These are phyloP conservation scores for Lenzites betulinus DNA, from an alignment of 768 basidiomycete genomes.

Conservation along the genomic window DNA sequence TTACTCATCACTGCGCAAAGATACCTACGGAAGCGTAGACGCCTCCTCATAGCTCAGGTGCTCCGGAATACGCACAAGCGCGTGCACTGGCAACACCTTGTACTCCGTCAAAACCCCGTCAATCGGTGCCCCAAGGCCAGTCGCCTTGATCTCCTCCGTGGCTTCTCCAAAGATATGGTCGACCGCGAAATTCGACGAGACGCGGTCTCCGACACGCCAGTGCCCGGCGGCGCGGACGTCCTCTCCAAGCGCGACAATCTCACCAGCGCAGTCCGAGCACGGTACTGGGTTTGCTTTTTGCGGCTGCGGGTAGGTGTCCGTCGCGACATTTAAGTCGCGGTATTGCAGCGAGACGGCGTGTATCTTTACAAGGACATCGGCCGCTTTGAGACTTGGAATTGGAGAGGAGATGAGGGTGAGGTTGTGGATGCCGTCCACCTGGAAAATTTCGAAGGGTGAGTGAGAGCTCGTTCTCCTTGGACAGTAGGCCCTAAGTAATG, in stretches of 20 bases:
- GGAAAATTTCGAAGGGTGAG: conserved; percentile 17
- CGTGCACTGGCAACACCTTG: conserved; percentile 28
- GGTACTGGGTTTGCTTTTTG: conserved; percentile 31
- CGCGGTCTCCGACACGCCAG: conserved; percentile 59
- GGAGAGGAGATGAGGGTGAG: conserved; percentile 30
- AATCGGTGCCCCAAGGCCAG: conserved; percentile 47
- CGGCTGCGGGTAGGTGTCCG: conserved; percentile 42
- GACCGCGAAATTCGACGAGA: conserved; percentile 52
- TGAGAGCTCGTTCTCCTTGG: background rate
- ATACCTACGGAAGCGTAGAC: conserved; percentile 57
- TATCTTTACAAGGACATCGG: conserved; percentile 56
- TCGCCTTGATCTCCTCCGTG: conserved; percentile 35
- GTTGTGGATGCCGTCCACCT: conserved; percentile 28
- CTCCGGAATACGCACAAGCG: conserved; percentile 52
- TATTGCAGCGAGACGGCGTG: conserved; percentile 59
- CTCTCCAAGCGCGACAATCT: conserved; percentile 48
- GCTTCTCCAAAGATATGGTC: conserved; percentile 52
- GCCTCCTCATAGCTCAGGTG: conserved; percentile 66
- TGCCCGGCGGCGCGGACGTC: conserved; percentile 33
- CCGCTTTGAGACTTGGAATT: conserved; percentile 39
- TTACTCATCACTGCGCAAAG: too few relatives aligned
- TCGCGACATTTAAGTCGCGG: conserved; percentile 50
- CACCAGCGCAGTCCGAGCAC: conserved; percentile 57
- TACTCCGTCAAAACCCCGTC: conserved; percentile 51
- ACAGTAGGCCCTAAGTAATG: background rate